phyloP scores from a whole-genome alignment of 129 eudicot genomes.

The Logfia minima region DNA sequence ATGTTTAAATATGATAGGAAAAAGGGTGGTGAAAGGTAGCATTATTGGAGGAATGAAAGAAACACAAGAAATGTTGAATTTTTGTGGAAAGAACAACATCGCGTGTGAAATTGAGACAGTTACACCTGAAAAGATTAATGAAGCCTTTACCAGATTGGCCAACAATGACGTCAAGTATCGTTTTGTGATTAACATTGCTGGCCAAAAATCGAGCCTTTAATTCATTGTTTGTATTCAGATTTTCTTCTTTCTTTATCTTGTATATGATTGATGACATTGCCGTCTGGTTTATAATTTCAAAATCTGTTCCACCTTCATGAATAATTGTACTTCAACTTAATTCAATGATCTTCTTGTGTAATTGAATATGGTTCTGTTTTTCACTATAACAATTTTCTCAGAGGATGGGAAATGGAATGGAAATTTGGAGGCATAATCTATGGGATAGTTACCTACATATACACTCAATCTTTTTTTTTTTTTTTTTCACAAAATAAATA shows the following conservation, averaged over 20 bases:
- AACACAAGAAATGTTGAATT: conserved; percentile 87
- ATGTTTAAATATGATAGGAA: conserved; percentile 42
- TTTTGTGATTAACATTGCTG: conserved; percentile 67
- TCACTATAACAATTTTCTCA: neutral
- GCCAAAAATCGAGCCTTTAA: conserved; percentile 25
- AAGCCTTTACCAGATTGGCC: conserved; percentile 65
- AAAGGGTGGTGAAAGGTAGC: conserved; percentile 81
- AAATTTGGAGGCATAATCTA: neutral
- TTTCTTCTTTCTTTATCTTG: neutral
- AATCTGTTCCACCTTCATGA: neutral
- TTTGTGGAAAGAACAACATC: conserved; percentile 77
- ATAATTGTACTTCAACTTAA: neutral
- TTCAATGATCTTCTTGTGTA: neutral
- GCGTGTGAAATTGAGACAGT: conserved; percentile 73
- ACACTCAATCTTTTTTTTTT: no score
- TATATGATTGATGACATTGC: neutral
- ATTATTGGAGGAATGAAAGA: conserved; percentile 81
- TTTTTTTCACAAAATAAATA: no score
- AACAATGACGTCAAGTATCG: conserved; percentile 84
- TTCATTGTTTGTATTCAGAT: neutral
- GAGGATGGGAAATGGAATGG: neutral
- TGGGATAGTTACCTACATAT: no score
- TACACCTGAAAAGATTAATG: conserved; percentile 52
- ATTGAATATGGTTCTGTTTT: neutral
- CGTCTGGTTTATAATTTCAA: neutral